Evolutionary conservation across 2,329 filamentous ascomycete genomes (phyloP).

Genomic region (Calonectria honghensis): DNA sequence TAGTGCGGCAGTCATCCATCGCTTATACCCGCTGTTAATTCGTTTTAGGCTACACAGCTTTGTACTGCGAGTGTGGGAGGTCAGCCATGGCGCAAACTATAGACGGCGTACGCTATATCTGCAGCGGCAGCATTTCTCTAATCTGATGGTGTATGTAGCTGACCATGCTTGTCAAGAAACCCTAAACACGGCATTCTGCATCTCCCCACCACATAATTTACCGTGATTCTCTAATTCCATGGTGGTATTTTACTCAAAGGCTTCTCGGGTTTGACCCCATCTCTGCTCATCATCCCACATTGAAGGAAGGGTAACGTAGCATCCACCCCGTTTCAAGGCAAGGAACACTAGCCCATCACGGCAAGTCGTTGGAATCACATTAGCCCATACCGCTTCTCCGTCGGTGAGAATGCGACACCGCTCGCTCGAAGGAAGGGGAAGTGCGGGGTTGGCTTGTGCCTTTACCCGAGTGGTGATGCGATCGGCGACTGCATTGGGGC

Average conservation of each 20-base stretch:
- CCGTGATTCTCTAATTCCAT: background rate
- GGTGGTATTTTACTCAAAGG: too few relatives aligned
- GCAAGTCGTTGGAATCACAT: conserved; percentile 1
- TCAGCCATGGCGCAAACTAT: background rate
- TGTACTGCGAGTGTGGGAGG: background rate
- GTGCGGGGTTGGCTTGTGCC: background rate
- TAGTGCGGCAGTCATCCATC: background rate
- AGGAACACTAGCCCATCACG: background rate
- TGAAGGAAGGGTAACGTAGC: background rate
- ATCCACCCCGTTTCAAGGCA: background rate
- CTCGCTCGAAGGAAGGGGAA: background rate
- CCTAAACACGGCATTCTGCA: background rate
- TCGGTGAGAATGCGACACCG: background rate
- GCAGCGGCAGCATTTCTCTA: background rate
- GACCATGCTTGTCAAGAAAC: too few relatives aligned
- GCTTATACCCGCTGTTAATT: background rate
- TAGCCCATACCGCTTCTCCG: background rate
- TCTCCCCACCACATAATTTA: background rate
- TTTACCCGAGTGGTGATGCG: background rate
- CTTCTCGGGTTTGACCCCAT: background rate
- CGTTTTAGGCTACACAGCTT: background rate
- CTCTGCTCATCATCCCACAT: background rate
- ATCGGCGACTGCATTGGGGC: background rate
- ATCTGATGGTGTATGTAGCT: background rate
- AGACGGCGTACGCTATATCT: background rate